phyloP scores from a whole-genome alignment of 257 asterid species.

The Cinchona pubescens region DNA sequence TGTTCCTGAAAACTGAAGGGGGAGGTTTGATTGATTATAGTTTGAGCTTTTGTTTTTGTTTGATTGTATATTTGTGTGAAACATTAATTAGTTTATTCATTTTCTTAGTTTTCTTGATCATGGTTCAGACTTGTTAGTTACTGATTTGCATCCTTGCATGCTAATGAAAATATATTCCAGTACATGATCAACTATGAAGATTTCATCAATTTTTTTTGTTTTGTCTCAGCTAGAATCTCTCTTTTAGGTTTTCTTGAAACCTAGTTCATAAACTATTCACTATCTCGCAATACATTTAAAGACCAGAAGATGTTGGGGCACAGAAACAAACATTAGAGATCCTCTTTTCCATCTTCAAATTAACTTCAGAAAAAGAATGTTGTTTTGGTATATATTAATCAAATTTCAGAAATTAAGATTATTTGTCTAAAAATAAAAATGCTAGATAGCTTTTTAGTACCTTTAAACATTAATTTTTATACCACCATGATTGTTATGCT shows the following conservation, averaged over 20 bases:
- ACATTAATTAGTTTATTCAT: not conserved
- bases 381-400: not conserved
- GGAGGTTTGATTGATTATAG: not conserved
- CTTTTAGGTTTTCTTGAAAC: not conserved
- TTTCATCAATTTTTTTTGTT: not conserved
- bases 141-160: not conserved
- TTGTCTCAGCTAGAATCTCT: not conserved
- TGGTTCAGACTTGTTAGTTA: not conserved
- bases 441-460: not conserved
- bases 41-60: not conserved
- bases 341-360: not conserved
- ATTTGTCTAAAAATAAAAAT: too few species aligned
- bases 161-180: not conserved
- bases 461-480: not conserved
- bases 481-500: not conserved
- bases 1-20: not conserved
- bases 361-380: not conserved
- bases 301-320: not conserved
- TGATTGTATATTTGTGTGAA: not conserved
- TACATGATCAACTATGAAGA: not conserved
- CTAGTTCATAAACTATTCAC: not conserved
- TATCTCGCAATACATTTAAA: not conserved
- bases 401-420: not conserved
- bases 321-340: not conserved
- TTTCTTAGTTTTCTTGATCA: not conserved